These are phyloP conservation scores for Avena sativa DNA, from an alignment of 176 grass and related monocot species.

Conservation along the genomic window DNA sequence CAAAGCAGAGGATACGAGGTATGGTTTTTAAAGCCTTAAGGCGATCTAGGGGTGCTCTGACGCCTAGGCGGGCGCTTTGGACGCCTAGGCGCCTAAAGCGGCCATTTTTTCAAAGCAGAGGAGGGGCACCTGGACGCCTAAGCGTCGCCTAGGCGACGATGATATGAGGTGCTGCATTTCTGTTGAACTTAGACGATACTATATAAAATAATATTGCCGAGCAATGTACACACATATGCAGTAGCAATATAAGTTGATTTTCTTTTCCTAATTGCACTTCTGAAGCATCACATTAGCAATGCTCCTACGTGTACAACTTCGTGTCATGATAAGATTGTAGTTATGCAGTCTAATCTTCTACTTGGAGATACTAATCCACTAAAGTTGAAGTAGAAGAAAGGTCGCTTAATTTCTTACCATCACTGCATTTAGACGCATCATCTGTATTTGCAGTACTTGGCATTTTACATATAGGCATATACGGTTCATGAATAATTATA, in stretches of 20 bases:
- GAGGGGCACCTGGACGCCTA: no score
- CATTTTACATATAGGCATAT: neutral
- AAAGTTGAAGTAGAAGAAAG: neutral
- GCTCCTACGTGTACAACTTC: neutral
- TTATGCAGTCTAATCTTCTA: neutral
- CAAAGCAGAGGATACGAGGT: neutral
- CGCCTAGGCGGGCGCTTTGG: no score
- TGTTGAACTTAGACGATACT: neutral
- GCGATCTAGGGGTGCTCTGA: no score
- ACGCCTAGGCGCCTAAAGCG: no score
- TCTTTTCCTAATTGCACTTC: neutral
- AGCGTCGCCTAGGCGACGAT: no score
- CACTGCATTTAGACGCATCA: neutral
- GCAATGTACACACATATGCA: neutral
- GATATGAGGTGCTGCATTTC: neutral
- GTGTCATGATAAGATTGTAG: neutral
- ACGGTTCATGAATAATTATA: neutral
- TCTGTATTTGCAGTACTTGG: neutral
- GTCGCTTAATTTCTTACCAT: neutral
- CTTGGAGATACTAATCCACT: neutral
- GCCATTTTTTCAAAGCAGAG: no score
- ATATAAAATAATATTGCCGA: neutral
- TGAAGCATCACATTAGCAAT: conserved; percentile 5
- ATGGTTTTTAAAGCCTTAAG: no score
- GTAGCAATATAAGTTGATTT: neutral